Evolutionary conservation across 192 early-diverging fungal species (phyloP).

Genomic region (Jimgerdemannia lactiflua): DNA sequence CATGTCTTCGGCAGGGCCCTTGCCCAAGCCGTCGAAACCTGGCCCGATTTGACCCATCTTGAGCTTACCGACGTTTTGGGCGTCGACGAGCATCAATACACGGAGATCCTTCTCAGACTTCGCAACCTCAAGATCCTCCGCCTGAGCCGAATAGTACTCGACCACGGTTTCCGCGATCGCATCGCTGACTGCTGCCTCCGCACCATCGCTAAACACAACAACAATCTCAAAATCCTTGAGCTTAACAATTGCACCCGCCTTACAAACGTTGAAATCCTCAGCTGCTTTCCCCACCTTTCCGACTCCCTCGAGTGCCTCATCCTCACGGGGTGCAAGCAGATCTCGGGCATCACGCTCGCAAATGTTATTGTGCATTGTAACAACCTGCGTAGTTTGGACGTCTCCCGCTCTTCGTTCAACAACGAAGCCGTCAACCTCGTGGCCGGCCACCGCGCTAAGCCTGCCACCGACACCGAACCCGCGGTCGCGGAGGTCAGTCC

Average conservation of each 20-base stretch:
- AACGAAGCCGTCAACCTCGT: not conserved
- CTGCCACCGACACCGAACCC: too few species aligned
- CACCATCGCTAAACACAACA: not conserved
- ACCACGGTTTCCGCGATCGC: not conserved
- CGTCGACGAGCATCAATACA: not conserved
- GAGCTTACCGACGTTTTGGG: not conserved
- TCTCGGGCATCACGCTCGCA: not conserved
- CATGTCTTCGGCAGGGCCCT: not conserved
- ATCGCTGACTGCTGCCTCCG: not conserved
- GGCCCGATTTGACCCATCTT: not conserved
- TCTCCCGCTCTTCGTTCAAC: not conserved
- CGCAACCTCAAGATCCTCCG: not conserved
- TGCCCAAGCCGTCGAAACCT: not conserved
- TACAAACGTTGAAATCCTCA: not conserved
- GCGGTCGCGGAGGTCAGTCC: too few species aligned
- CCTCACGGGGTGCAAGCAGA: not conserved
- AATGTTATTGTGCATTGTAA: not conserved
- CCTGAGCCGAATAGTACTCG: not conserved
- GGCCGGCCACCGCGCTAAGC: too few species aligned
- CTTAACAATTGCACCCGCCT: not conserved
- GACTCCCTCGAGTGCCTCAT: not conserved
- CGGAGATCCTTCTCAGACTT: not conserved
- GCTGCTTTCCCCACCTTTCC: not conserved
- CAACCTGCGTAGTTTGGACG: not conserved
- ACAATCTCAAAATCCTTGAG: not conserved